phyloP scores from a whole-genome alignment of 805 yeast genomes.

The Candida tallmaniae region DNA sequence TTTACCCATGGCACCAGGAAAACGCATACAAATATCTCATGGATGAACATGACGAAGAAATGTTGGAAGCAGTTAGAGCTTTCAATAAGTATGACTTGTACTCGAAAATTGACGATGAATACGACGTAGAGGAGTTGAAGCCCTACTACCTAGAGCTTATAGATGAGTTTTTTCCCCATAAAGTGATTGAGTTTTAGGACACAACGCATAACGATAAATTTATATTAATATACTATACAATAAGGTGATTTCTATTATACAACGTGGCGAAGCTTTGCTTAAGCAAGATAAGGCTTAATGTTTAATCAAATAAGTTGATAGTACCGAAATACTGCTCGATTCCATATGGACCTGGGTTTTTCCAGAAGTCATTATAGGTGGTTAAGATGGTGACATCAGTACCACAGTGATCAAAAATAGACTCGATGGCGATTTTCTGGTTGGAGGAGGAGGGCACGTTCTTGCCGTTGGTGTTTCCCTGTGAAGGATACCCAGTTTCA shows the following conservation, averaged over 20 bases:
- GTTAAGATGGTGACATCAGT: slow-evolving; percentile 68
- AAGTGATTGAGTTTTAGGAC: slow-evolving; percentile 49
- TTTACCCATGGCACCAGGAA: slow-evolving; percentile 75
- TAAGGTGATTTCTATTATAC: slow-evolving; percentile 1
- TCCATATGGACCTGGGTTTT: slow-evolving; percentile 73
- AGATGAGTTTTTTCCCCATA: slow-evolving; percentile 61
- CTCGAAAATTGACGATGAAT: slow-evolving; percentile 51
- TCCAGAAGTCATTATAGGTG: slow-evolving; percentile 85
- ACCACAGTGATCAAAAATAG: slow-evolving; percentile 55
- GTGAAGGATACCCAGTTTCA: slow-evolving; percentile 87
- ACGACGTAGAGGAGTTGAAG: slow-evolving; percentile 47
- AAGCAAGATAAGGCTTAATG: too few relatives aligned
- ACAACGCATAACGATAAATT: neutral
- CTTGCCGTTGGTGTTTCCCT: slow-evolving; percentile 65
- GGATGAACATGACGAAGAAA: slow-evolving; percentile 57
- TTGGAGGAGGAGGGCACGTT: slow-evolving; percentile 69
- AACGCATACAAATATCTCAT: slow-evolving; percentile 60
- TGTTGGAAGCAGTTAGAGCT: slow-evolving; percentile 60
- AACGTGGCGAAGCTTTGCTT: neutral
- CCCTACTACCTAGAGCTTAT: slow-evolving; percentile 59
- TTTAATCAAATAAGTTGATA: slow-evolving; percentile 30
- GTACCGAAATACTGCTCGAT: slow-evolving; percentile 87
- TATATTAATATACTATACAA: neutral
- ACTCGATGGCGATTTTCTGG: slow-evolving; percentile 64
- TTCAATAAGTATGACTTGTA: slow-evolving; percentile 68